Evolutionary conservation across 305 asterid species (phyloP).

Genomic region (Rubia tinctorum): DNA sequence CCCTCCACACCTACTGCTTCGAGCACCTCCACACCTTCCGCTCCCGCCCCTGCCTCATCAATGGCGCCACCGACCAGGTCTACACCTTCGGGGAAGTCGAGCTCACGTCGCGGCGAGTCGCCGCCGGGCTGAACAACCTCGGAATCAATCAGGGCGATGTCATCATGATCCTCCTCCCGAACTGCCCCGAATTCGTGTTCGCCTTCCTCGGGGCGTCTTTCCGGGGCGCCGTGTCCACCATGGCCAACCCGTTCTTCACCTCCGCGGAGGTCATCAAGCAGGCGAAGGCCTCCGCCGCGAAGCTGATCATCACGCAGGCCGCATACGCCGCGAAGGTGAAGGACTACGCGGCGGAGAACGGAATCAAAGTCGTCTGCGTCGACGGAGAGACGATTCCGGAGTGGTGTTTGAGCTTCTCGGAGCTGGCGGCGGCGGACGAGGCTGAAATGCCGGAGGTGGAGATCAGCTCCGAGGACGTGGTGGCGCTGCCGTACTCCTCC

Average conservation of each 20-base stretch:
- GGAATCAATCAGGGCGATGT: slow-evolving; percentile 61
- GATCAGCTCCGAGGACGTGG: slow-evolving; percentile 61
- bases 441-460: slow-evolving; percentile 45
- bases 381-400: slow-evolving; percentile 35
- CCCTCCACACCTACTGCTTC: slow-evolving; percentile 70
- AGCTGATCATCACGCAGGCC: slow-evolving; percentile 48
- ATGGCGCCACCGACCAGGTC: slow-evolving; percentile 52
- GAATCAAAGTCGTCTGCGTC: slow-evolving; percentile 39
- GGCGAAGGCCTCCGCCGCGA: slow-evolving; percentile 58
- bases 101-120: slow-evolving; percentile 39
- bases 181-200: slow-evolving; percentile 66
- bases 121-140: slow-evolving; percentile 46
- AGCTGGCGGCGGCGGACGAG: slow-evolving; percentile 44
- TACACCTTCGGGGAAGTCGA: slow-evolving; percentile 69
- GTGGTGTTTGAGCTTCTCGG: slow-evolving; percentile 53
- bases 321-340: slow-evolving; percentile 49
- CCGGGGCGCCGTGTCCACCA: slow-evolving; percentile 62
- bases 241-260: slow-evolving; percentile 80
- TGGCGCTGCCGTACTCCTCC: slow-evolving; percentile 87
- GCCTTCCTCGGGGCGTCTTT: slow-evolving; percentile 76
- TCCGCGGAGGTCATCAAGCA: slow-evolving; percentile 66
- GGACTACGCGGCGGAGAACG: slow-evolving; percentile 41
- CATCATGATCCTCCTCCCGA: slow-evolving; percentile 76
- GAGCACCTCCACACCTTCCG: slow-evolving; percentile 39
- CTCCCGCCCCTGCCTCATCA: slow-evolving; percentile 52